phyloP scores from a whole-genome alignment of 306 rosid genomes.

The Crotalaria pallida region DNA sequence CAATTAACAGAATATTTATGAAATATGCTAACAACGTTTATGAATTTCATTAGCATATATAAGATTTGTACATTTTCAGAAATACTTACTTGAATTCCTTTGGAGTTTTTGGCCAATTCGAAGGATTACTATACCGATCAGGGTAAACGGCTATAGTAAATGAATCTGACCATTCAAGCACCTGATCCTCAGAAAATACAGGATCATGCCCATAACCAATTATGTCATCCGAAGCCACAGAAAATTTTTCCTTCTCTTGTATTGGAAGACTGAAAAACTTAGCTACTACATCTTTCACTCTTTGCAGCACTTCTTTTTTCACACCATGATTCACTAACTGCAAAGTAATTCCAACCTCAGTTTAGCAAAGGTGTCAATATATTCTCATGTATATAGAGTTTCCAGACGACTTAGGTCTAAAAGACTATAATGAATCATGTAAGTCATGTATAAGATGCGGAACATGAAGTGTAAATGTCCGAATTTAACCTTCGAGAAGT shows the following conservation, averaged over 20 bases:
- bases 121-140: not conserved
- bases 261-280: slow-evolving; percentile 42
- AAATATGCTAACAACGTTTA: no score
- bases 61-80: not conserved
- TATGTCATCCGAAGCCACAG: slow-evolving; percentile 10
- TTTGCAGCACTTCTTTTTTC: slow-evolving; percentile 19
- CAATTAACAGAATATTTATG: no score
- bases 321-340: slow-evolving; percentile 45
- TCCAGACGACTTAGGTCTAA: no score
- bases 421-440: no score
- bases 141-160: slow-evolving; percentile 28
- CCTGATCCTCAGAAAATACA: slow-evolving; percentile 34
- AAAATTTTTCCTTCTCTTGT: slow-evolving; percentile 38
- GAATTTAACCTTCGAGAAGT: no score
- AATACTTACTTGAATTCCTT: slow-evolving; percentile 18
- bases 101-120: slow-evolving; percentile 30
- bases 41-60: not conserved
- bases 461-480: no score
- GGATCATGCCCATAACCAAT: slow-evolving; percentile 39
- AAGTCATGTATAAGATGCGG: no score
- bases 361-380: no score
- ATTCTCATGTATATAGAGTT: no score
- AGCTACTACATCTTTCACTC: slow-evolving; percentile 23
- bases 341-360: not conserved
- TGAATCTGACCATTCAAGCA: slow-evolving; percentile 33